Evolutionary conservation across 768 basidiomycete species (phyloP), one percentile per base, ranked within the genome.

Genomic region (Rhodotorula kratochvilovae): DNA sequence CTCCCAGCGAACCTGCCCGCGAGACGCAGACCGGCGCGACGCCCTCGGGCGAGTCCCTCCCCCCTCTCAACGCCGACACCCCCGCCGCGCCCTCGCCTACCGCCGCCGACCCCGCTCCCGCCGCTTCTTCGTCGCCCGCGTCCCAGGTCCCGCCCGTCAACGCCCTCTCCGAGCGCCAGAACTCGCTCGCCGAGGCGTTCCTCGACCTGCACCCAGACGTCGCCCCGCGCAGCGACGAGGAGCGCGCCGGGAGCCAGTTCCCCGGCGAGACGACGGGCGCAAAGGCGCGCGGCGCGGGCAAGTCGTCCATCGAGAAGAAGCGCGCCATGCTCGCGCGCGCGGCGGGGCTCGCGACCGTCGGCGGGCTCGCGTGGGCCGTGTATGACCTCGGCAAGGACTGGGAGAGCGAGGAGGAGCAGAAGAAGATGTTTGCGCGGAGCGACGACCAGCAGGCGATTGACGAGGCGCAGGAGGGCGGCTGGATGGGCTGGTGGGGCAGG

Each of bases 301-400:
- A 92, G 63, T 89, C 89, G 27, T 87, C 87, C 61, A 89, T 88
- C 71, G 95, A 96, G 81, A 84, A 85, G 75, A 84, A 84, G 77
- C 84, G 91, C 70, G 82, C 85, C 72, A 81, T 84, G 70, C 80
- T 87, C 76, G 84, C 85, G 11, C 82, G 89, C 46, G 76, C 87
- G 2, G 83, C 86, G 29, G 77, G 89, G 5, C 71, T 31, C 27
- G 42, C 87, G 45, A 78, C 90, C 13, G 81, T 83, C 8, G 77
- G 87, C 19, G 90, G 85, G 7, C 80, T 89, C 8, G 63, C 33
- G 5, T 84, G 81, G 23, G 85, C 86, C 53, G 83, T 84, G 2
- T 83, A 87, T 59, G 88, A 88, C 69, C 83, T 91, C 77, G 92
- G 91, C 0, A 83, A 88, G 57, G 88, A 90, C 55, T 94, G 90